Evolutionary conservation across 2,329 filamentous ascomycete species (phyloP).

Genomic region (Colletotrichum acutatum): DNA sequence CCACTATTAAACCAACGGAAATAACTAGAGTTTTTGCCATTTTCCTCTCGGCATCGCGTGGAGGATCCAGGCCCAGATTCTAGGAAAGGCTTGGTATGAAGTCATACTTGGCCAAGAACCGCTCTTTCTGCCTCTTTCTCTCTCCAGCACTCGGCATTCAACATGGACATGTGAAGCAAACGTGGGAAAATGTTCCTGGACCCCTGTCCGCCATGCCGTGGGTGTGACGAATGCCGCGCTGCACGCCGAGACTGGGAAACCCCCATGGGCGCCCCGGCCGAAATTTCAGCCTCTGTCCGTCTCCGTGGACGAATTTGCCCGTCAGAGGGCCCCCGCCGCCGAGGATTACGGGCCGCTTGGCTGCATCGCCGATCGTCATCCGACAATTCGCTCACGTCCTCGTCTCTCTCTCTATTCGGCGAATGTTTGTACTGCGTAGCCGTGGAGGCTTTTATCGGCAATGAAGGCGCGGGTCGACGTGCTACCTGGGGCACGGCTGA

Average conservation of each 20-base stretch:
- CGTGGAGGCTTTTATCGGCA: slow-evolving; percentile 22
- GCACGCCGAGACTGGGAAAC: slow-evolving; percentile 1
- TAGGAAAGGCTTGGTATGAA: slow-evolving; percentile 31
- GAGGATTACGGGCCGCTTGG: slow-evolving; percentile 21
- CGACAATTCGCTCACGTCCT: background rate
- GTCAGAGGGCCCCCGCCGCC: slow-evolving; percentile 20
- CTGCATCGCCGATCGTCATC: slow-evolving; percentile 21
- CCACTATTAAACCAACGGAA: background rate
- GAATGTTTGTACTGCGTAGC: too few relatives aligned
- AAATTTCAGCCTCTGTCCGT: too few relatives aligned
- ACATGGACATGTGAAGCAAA: background rate
- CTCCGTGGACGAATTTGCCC: background rate
- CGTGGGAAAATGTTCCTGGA: background rate
- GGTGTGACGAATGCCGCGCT: slow-evolving; percentile 32
- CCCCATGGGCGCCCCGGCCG: too few relatives aligned
- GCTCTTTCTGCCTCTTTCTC: background rate
- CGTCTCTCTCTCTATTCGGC: background rate
- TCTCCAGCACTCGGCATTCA: background rate
- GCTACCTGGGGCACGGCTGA: slow-evolving; percentile 5
- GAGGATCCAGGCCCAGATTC: background rate
- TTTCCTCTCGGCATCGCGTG: background rate
- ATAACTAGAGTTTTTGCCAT: background rate
- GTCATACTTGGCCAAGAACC: slow-evolving; percentile 14
- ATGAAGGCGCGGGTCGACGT: background rate
- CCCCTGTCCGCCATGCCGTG: background rate